Evolutionary conservation across 192 early-diverging fungal species (phyloP).

Genomic region (Lobosporangium transversale): DNA sequence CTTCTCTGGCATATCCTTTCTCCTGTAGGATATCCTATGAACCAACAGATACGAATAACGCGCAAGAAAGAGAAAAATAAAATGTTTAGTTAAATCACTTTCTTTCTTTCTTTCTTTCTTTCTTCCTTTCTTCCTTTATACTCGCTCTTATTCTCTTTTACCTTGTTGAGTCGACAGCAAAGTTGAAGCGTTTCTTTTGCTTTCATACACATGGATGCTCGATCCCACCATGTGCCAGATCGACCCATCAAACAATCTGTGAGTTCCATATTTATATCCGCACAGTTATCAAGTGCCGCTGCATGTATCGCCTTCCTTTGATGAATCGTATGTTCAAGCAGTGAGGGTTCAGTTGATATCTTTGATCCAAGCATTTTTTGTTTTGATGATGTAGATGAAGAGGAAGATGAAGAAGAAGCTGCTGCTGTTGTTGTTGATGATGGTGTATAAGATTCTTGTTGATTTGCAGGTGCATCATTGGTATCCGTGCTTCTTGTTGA

Average conservation of each 20-base stretch:
- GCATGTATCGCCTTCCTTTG: constrained; percentile 39
- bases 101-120: constrained; percentile 11
- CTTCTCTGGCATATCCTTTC: constrained; percentile 32
- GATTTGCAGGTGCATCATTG: neutral
- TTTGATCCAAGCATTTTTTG: constrained; percentile 1
- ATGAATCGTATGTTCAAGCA: constrained; percentile 3
- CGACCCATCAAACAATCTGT: constrained; percentile 34
- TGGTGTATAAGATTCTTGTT: neutral
- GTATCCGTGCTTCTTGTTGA: neutral
- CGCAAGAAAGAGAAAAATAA: neutral
- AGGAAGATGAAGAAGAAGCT: neutral
- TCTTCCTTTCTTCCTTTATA: neutral
- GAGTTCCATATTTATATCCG: constrained; percentile 42
- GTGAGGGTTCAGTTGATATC: constrained; percentile 1
- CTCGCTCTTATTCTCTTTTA: neutral
- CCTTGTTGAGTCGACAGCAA: constrained; percentile 39
- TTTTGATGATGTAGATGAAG: constrained; percentile 6
- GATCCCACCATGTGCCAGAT: constrained; percentile 48
- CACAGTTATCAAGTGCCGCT: constrained; percentile 43
- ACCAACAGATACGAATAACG: constrained; percentile 1
- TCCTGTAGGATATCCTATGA: constrained; percentile 30
- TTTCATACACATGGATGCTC: constrained; percentile 45
- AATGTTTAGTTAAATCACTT: neutral
- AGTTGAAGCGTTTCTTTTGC: constrained; percentile 27
- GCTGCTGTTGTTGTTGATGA: constrained; percentile 10